phyloP scores from a whole-genome alignment of 306 rosid species.

The Hippophae rhamnoides region DNA sequence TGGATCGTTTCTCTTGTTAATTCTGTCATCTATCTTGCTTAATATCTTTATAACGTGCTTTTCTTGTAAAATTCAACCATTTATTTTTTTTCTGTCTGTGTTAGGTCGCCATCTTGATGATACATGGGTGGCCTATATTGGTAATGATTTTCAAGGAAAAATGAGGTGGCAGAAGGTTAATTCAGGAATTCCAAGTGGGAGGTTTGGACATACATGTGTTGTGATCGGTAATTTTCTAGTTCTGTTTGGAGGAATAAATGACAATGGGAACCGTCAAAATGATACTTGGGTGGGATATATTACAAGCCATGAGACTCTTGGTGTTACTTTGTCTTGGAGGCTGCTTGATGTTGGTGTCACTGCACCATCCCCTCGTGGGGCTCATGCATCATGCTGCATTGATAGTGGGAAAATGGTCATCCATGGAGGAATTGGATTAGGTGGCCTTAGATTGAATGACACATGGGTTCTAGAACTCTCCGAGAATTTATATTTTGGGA shows the following conservation, averaged over 20 bases:
- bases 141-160: slow-evolving; percentile 38
- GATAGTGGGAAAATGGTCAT: slow-evolving; percentile 64
- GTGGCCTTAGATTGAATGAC: slow-evolving; percentile 64
- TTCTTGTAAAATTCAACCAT: background rate
- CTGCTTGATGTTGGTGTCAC: slow-evolving; percentile 46
- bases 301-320: slow-evolving; percentile 32
- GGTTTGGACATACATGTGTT: slow-evolving; percentile 81
- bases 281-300: slow-evolving; percentile 85
- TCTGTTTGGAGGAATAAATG: slow-evolving; percentile 90
- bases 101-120: slow-evolving; percentile 90
- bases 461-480: slow-evolving; percentile 81
- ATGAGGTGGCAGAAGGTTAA: slow-evolving; percentile 66
- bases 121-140: slow-evolving; percentile 77
- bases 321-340: slow-evolving; percentile 61
- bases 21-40: background rate
- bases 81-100: slow-evolving; percentile 12
- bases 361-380: slow-evolving; percentile 72
- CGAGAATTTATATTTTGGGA: slow-evolving; percentile 43
- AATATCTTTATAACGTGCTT: background rate
- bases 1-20: background rate
- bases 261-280: slow-evolving; percentile 74
- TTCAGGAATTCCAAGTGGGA: slow-evolving; percentile 83
- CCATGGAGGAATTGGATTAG: slow-evolving; percentile 76
- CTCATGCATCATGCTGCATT: slow-evolving; percentile 73
- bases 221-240: slow-evolving; percentile 56